Evolutionary conservation across 345 rosid species (phyloP), one percentile per base, ranked within the genome.

Genomic region (Lepidium aucheri): DNA sequence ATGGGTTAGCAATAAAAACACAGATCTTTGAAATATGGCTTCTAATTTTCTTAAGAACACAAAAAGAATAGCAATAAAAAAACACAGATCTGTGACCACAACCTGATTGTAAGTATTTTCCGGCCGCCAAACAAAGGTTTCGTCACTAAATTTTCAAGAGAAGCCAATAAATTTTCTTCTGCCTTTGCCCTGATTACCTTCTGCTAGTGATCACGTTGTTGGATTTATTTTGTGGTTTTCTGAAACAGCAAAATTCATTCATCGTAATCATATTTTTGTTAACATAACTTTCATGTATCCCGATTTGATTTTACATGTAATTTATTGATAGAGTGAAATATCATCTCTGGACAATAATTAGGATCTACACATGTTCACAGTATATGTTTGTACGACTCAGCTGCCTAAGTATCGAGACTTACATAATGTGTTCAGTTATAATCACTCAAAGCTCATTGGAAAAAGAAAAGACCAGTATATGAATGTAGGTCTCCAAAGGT

Each of bases 401-500:
- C 82, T 93, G 51, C 97, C 98, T 56, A 77, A 81, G 55, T 87
- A 85, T 64, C 86, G 78, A 77, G 89, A 90, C 79, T 80, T 90
- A 54, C 77, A 80, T 46, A 76, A 88, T 55, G 77, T 79, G 55
- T 76, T 93, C 54, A 81, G 87, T 77, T 82, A 94, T 59, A 81
- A 82, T 68, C 90, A 93, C 66, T 75, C 98, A 17, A 83, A 81
- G 83, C 97, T 90, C 33, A 96, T 90, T 4, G 98, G 98, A 46
- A 94, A 90, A 81, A 75, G 82, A 93, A 82, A 77, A 80, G 96
- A 74, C 96, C 94, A 12, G 78, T 93, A 20, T 81, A 88, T 26
- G 97, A 90, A 60, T 90, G 96, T 70, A 86, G n/a, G n/a, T n/a
- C n/a, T n/a, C n/a, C n/a, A n/a, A n/a, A n/a, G n/a, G n/a, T n/a